These are phyloP conservation scores for Aspergillus pseudotamarii DNA, from an alignment of 2,329 filamentous ascomycete species.

Conservation along the genomic window DNA sequence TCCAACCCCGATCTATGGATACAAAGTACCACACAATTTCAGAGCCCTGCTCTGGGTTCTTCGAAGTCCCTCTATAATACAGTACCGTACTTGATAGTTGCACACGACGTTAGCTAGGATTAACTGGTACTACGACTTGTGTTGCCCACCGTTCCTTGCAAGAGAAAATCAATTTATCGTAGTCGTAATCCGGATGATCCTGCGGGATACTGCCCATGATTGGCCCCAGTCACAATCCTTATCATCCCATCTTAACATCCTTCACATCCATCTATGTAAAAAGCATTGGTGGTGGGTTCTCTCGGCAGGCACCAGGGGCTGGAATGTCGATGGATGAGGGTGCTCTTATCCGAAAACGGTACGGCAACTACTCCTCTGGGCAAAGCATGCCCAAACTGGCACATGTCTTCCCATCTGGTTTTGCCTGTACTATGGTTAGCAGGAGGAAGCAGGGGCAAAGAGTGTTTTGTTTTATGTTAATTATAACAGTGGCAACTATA, in stretches of 20 bases:
- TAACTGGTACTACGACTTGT: not conserved
- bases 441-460: not conserved
- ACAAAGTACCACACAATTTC: not conserved
- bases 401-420: slow-evolving; percentile 2
- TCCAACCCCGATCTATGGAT: not conserved
- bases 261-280: not conserved
- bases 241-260: not conserved
- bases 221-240: not conserved
- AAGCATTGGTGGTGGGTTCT: slow-evolving; percentile 3
- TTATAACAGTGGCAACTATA: not conserved
- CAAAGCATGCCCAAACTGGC: not conserved
- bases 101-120: not conserved
- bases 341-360: slow-evolving; percentile 4
- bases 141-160: not conserved
- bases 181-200: not conserved
- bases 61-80: not conserved
- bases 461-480: not conserved
- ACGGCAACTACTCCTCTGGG: not conserved
- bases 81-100: not conserved
- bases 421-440: not conserved
- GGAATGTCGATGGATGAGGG: not conserved
- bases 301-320: slow-evolving; percentile 7
- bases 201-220: not conserved
- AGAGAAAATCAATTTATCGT: not conserved
- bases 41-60: not conserved